Percentiles rank a stretch among this genome's conserved stretches.
Conservation (phyloP, 2,329 filamentous ascomycete genomes). For the Hirsutella thompsonii region DNA sequence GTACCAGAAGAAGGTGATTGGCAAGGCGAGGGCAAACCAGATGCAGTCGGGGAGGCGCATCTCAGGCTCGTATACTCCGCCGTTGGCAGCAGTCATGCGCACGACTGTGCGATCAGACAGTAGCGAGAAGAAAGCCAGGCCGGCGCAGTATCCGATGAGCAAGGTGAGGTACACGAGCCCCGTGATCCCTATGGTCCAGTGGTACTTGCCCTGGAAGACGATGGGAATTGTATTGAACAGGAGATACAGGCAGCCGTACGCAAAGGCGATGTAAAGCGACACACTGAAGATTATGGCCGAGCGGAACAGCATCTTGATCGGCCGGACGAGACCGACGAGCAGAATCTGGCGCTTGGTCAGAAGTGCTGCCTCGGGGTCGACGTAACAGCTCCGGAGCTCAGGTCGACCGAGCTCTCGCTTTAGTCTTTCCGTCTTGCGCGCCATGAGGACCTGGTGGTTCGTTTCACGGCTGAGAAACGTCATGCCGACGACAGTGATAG, state of each 20-base stretch:
- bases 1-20: constrained; percentile 21
- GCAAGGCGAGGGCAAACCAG: constrained; percentile 18
- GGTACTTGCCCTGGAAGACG: constrained; percentile 33
- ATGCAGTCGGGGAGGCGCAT: constrained; percentile 20
- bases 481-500: constrained; percentile 12
- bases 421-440: constrained; percentile 32
- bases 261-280: constrained; percentile 36
- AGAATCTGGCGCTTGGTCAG: constrained; percentile 11
- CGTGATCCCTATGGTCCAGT: constrained; percentile 30
- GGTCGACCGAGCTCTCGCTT: constrained; percentile 29
- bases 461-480: constrained; percentile 24
- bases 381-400: constrained; percentile 31
- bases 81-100: constrained; percentile 29
- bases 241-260: constrained; percentile 38
- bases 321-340: constrained; percentile 38
- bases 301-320: constrained; percentile 35
- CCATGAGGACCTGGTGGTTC: constrained; percentile 32
- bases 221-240: constrained; percentile 41
- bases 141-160: constrained; percentile 27
- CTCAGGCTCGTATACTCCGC: constrained; percentile 20
- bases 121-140: constrained; percentile 26
- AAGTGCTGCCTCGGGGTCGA: constrained; percentile 14
- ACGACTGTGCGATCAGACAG: constrained; percentile 32
- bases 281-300: constrained; percentile 33
- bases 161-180: constrained; percentile 37